Conservation (phyloP, 495 filamentous ascomycete species). For the Neurospora pannonica region DNA sequence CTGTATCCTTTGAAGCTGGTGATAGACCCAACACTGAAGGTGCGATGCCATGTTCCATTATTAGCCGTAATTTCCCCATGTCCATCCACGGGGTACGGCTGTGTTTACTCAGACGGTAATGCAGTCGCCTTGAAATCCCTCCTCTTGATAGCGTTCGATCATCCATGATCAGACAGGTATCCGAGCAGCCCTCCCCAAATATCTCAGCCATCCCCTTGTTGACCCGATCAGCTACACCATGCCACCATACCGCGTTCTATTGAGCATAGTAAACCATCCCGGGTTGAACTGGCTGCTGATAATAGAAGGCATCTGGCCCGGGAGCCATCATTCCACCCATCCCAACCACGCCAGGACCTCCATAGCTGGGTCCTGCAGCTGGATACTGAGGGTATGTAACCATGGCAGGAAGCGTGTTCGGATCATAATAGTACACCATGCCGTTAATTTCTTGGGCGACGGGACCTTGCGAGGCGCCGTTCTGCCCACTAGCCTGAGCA, state of each 20-base stretch:
- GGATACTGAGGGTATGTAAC: slow-evolving; percentile 41
- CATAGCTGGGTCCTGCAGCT: slow-evolving; percentile 34
- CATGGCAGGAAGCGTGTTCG: slow-evolving; percentile 55
- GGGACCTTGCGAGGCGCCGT: slow-evolving; percentile 47
- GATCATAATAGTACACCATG: slow-evolving; percentile 90
- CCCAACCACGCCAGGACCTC: slow-evolving; percentile 45
- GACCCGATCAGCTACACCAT: background rate
- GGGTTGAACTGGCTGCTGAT: slow-evolving; percentile 48
- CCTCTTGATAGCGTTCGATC: background rate
- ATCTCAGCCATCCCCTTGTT: background rate
- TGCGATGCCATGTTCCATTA: background rate
- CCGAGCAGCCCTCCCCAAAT: background rate
- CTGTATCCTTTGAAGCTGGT: background rate
- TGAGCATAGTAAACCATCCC: slow-evolving; percentile 51
- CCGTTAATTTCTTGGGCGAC: slow-evolving; percentile 90
- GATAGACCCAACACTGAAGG: background rate
- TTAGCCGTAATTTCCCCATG: background rate
- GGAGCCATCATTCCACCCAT: slow-evolving; percentile 80
- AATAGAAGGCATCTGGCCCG: slow-evolving; percentile 60
- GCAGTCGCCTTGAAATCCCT: background rate
- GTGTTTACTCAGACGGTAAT: background rate
- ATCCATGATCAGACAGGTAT: background rate
- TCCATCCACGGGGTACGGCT: background rate
- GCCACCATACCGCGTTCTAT: slow-evolving; percentile 5
- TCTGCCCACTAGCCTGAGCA: slow-evolving; percentile 13